Base-by-base conservation (phyloP, 192 early-diverging fungal genomes). In the Coemansia erecta region DNA sequence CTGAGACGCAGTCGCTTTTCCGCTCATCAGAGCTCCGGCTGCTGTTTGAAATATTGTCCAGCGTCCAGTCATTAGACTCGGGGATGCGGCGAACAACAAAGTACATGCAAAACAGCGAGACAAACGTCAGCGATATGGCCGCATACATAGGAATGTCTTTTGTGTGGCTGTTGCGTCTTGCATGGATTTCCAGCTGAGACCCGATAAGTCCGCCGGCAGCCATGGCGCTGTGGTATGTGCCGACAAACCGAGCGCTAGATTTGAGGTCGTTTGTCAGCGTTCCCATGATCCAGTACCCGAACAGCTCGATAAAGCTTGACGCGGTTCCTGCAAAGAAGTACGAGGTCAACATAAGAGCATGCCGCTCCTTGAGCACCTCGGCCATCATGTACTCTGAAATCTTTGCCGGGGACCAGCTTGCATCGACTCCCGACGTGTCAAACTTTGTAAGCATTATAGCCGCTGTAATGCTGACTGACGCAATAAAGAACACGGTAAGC, bases 241-340 rank as follows among this genome's bases (percentile, higher is more conserved):
- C 68, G 11, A 77, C 73, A 42, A 77, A 70, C 8, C 73, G 58
- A 3, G 63, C 68, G 21, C 68, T 70, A 1, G 63, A 57, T 19
- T 66, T 65, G 22, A 70, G 54, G 24, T 77, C 73, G 50, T 77
- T 77, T 1, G 73, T 77, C 24, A 77, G 57, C 2, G 73, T 77
- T 44, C 73, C 73, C 43, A 77, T 77, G 11, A 77, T 44, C 73
- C 73, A 77, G 51, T 63, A 70, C 12, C 73, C 73, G 28, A 61
- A 77, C 23, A 77, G 57, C 61, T 77, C 68, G 19, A 77, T 56
- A 17, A 70, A 66, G 46, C 67, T 63, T 1, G 73, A 77, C 2
- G 60, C 67, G 4, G 70, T 51, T 2, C 73, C 73, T 0, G 60
- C 59, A n/a, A 77, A 70, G 28, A 77, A 77, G 28, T 66, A 77